Evolutionary conservation across 805 yeast species (phyloP).

Genomic region (Starmerella roubikii): DNA sequence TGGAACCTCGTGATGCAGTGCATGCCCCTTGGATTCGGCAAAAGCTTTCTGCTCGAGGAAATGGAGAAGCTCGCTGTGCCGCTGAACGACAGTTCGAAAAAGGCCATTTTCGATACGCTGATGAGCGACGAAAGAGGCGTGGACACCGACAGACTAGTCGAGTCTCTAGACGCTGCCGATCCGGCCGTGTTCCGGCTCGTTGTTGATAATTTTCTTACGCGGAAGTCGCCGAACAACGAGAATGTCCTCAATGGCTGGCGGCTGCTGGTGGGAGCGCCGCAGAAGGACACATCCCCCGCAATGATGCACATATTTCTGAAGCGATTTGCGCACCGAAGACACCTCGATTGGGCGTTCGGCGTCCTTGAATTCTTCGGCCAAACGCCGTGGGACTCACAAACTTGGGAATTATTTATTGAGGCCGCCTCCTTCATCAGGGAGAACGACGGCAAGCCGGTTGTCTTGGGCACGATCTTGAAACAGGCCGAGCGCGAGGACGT

Average conservation of each 20-base stretch:
- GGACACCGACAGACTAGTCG: not conserved
- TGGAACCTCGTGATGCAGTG: conserved; percentile 18
- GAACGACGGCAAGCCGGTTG: conserved; percentile 1
- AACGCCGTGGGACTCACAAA: conserved; percentile 8
- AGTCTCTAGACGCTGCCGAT: conserved; percentile 4
- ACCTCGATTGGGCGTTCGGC: conserved; percentile 18
- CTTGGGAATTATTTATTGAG: conserved; percentile 13
- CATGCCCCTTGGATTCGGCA: conserved; percentile 20
- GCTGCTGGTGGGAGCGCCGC: not conserved
- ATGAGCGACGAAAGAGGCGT: not conserved
- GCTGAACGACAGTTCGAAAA: conserved; percentile 8
- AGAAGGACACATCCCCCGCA: not conserved
- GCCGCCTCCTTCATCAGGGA: conserved; percentile 4
- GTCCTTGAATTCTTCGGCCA: conserved; percentile 6
- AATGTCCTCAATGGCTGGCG: conserved; percentile 10
- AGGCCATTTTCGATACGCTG: conserved; percentile 5
- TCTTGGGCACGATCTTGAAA: conserved; percentile 14
- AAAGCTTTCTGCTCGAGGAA: conserved; percentile 18
- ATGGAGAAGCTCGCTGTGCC: conserved; percentile 16
- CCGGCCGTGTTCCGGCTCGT: conserved; percentile 7
- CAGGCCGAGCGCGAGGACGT: conserved; percentile 10
- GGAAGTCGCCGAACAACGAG: conserved; percentile 1
- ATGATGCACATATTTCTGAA: conserved; percentile 11
- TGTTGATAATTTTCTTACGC: conserved; percentile 2
- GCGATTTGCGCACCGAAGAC: conserved; percentile 9